These are phyloP conservation scores for Globisporangium paddicum DNA, from an alignment of 352 stramenopile species.

Conservation along the genomic window DNA sequence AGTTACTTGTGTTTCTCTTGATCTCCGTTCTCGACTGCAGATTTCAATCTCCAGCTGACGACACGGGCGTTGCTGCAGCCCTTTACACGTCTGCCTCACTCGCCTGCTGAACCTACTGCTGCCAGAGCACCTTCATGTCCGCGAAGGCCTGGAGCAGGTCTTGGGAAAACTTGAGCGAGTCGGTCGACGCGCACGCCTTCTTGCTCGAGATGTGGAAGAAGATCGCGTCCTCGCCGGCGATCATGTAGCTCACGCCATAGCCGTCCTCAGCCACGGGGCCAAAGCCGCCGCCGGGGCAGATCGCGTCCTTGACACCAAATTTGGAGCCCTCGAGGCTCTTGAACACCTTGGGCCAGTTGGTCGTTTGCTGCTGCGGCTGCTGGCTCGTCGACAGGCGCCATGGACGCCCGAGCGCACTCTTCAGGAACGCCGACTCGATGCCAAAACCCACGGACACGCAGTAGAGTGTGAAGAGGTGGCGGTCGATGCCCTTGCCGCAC, in stretches of 20 bases:
- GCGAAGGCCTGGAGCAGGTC: conserved; percentile 78
- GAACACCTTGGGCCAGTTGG: conserved; percentile 70
- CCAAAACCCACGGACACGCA: conserved; percentile 84
- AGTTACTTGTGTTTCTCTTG: too few relatives aligned
- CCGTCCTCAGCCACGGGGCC: conserved; percentile 87
- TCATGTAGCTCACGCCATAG: conserved; percentile 92
- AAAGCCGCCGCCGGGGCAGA: conserved; percentile 85
- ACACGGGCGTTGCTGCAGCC: too few relatives aligned
- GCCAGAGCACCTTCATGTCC: conserved; percentile 70
- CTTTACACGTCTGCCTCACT: background rate
- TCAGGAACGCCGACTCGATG: conserved; percentile 87
- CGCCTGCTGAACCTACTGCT: conserved; percentile 11
- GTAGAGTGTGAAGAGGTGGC: conserved; percentile 96
- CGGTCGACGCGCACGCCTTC: conserved; percentile 62
- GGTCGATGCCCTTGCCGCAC: conserved; percentile 91
- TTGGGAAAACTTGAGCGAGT: conserved; percentile 74
- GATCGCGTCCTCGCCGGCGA: conserved; percentile 82
- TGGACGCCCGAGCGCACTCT: conserved; percentile 74
- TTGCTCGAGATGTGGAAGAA: conserved; percentile 92
- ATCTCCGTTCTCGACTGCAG: too few relatives aligned
- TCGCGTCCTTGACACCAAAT: conserved; percentile 49
- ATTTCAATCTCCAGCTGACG: too few relatives aligned
- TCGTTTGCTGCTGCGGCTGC: conserved; percentile 87
- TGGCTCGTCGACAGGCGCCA: conserved; percentile 89
- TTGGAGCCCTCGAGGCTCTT: conserved; percentile 54